Evolutionary conservation across 2,329 filamentous ascomycete genomes (phyloP).

Genomic region (Pseudogymnoascus sp.): DNA sequence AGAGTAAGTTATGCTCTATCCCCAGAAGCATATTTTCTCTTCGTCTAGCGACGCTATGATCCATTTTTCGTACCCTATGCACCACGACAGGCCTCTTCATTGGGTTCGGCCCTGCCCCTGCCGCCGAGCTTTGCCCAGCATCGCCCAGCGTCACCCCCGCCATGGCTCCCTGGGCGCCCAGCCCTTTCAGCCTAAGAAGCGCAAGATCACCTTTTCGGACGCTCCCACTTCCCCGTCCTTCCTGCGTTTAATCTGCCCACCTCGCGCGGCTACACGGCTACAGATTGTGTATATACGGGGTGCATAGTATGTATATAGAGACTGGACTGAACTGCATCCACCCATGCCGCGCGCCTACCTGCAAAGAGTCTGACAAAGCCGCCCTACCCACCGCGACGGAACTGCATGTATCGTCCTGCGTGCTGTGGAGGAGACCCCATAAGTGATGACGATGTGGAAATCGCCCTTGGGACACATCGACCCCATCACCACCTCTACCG

Average conservation of each 20-base stretch:
- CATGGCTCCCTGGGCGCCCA: not conserved
- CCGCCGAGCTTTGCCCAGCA: not conserved
- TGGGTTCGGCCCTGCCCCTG: not conserved
- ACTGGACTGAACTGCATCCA: not conserved
- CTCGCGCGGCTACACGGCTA: not conserved
- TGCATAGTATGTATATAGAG: not conserved
- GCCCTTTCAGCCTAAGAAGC: not conserved
- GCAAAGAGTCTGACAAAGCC: not conserved
- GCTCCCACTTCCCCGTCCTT: not conserved
- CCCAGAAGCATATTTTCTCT: not conserved
- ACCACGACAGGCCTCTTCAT: not conserved
- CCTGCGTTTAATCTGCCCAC: not conserved
- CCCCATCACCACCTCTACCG: constrained; percentile 16
- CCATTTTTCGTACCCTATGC: not conserved
- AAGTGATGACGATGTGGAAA: not conserved
- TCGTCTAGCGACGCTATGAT: not conserved
- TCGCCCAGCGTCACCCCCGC: not conserved
- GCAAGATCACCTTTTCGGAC: not conserved
- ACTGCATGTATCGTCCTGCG: not conserved
- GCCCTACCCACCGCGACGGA: not conserved
- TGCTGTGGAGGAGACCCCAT: not conserved
- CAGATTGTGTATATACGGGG: not conserved
- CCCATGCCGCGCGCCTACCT: not conserved
- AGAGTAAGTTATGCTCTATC: not conserved
- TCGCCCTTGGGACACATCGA: not conserved